phyloP scores from a whole-genome alignment of 306 rosid genomes.

The Nissolia schottii region DNA sequence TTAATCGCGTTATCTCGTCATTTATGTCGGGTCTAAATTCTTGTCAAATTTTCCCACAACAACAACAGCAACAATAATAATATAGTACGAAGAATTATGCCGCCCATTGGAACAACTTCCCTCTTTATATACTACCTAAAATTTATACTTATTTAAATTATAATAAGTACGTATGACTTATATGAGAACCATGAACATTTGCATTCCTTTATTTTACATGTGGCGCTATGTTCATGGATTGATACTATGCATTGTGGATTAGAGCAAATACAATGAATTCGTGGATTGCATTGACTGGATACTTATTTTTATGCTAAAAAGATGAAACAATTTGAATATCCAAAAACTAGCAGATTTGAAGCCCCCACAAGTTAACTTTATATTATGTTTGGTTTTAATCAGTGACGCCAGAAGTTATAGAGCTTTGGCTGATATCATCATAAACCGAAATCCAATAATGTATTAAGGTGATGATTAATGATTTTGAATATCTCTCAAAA shows the following conservation, averaged over 20 bases:
- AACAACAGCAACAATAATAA: too few relatives aligned
- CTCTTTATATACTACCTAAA: too few relatives aligned
- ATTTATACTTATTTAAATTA: too few relatives aligned
- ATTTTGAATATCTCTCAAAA: neutral
- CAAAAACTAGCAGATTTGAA: slow-evolving; percentile 20
- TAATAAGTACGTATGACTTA: too few relatives aligned
- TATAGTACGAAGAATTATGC: too few relatives aligned
- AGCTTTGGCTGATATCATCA: neutral
- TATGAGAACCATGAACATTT: too few relatives aligned
- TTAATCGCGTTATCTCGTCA: too few relatives aligned
- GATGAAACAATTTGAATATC: neutral
- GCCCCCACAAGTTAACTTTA: slow-evolving; percentile 32
- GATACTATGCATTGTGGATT: slow-evolving; percentile 1
- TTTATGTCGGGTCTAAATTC: too few relatives aligned
- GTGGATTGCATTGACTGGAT: slow-evolving; percentile 11
- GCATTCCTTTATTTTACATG: slow-evolving; percentile 5
- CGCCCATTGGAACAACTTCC: too few relatives aligned
- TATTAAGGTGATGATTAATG: neutral
- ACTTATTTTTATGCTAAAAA: neutral
- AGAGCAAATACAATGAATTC: neutral
- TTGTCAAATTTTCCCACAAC: too few relatives aligned
- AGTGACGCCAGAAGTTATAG: slow-evolving; percentile 19
- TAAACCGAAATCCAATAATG: neutral
- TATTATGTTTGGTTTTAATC: slow-evolving; percentile 19
- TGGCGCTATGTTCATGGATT: neutral